Base-by-base conservation (phyloP, 306 rosid species). In the Corylus avellana region DNA sequence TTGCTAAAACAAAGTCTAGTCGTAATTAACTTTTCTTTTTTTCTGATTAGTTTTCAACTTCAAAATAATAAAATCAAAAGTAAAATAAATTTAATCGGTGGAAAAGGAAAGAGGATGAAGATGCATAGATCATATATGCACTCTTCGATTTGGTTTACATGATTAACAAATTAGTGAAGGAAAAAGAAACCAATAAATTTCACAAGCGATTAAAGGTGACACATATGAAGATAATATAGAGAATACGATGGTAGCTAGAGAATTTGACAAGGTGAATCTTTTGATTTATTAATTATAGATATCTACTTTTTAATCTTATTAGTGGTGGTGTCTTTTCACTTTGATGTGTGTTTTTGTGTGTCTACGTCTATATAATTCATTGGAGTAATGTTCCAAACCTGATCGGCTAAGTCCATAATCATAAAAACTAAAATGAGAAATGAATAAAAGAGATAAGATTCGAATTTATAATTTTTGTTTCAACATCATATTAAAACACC, bases 261-360 rank as follows among this genome's bases (percentile, higher is more conserved):
- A 42, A 68, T 68, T 11, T 7, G 72, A 42, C 51, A 48, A n/a
- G 39, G 32, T 68, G 72, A 68, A 68, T 68, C 51, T 68, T 66
- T 39, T 39, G 29, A n/a, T 68, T 68, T 68, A 51, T 68, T 68
- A 68, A n/a, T 68, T 68, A 11, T 16, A 32, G 51, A 68, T 8
- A 5, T 68, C 14, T 1, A 39, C 51, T 67, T 42, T 62, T 42
- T 39, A 39, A 39, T 32, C n/a, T 67, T 18, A 17, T 39, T n/a
- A 67, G 42, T 42, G 51, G 50, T 25, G 42, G 51, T 39, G 27
- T 67, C 50, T 42, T 39, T 42, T 42, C 72, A 18, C 27, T 10
- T 67, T 67, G 72, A 42, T 18, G 72, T 9, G 27, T 32, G 35
- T 32, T 32, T 32, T 1, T 1, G 35, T 32, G 35, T 32, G 2